Evolutionary conservation across 2,329 filamentous ascomycete species (phyloP), one percentile per base, ranked within the genome.

Genomic region (Calonectria honghensis): DNA sequence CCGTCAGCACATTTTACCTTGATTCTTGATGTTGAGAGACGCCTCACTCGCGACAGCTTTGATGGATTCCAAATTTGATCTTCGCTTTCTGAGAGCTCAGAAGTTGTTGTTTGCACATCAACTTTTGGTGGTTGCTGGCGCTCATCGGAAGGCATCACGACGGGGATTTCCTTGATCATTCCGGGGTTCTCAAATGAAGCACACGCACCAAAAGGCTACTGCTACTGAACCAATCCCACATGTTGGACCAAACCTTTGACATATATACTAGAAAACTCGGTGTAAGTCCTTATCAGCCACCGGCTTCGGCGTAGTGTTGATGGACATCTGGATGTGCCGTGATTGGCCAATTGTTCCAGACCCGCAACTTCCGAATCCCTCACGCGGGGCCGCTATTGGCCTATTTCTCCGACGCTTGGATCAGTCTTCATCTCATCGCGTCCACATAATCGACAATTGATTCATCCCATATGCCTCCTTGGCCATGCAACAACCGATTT

Each of bases 371-470:
- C 57, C 57, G 57, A 41, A 6, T 2, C 24, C 37, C 6, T 6
- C 18, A 61, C 10, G n/a, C 10, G 14, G 32, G 2, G 57, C 39
- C 14, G 7, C 14, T 20, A 63, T 41, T 63, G 57, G 57, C 6
- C 24, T 20, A 31, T 63, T 63, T 63, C 57, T 63, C 57, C 57
- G 37, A 0, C 5, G 14, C 57, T 39, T 48, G 45, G 45, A 48
- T 24, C n/a, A 48, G 5, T 24, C 57, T 41, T 63, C 57, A 63
- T 29, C 57, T 41, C 57, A 11, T n/a, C 35, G 57, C 57, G 57
- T 41, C 57, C 37, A 20, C 37, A 41, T 39, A 20, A 27, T 61
- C 57, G 7, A 63, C 14, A 39, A 39, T 20, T 14, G 35, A 20
- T 27, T 63, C 27, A 41, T 29, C 3, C 18, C n/a, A 32, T 29